Evolutionary conservation across 1,139 yeast genomes (phyloP), one percentile per base, ranked within the genome.

Genomic region (Protomyces pachydermus): DNA sequence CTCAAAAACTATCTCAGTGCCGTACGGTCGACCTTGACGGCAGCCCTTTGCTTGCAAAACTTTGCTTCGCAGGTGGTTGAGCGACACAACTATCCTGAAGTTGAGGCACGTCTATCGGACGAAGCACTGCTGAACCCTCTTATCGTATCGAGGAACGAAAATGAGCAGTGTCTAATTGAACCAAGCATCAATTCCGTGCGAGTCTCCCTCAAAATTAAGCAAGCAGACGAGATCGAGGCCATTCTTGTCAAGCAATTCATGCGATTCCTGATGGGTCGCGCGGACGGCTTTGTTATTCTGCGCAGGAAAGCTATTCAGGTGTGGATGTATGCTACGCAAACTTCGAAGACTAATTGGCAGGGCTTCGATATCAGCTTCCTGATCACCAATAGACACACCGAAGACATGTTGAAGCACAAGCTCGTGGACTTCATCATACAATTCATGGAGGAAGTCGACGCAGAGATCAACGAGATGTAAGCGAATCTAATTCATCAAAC

Each of bases 401-500:
- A 93, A 75, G 87, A 87, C 71, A 91, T 93, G 97, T 82, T 91
- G 76, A 93, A 95, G 78, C 93, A 88, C 73, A 95, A 95, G 76
- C 82, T 93, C 72, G 97, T 93, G 58, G 98, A 93, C 75, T 93
- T 93, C 74, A 91, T 93, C 71, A 90, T 93, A 72, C 98, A 71
- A 78, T 93, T 95, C 75, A 91, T 93, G 98, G 98, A 93, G 76
- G 98, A 91, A 72, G 98, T 93, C 32, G 99, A 93, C 76, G 93
- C 91, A 78, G 99, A 93, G 76, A 95, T 93, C 73, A 89, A 97
- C 76, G 99, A 93, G 75, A 95, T 93, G 96, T 42, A 42, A 42
- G 48, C 23, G 48, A 16, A 10, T 3, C 48, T 4, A 38, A 38
- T 38, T 38, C 4, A 2, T 16, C n/a, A 4, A 5, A 10, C 3